Evolutionary conservation across 192 early-diverging fungal genomes (phyloP).

Genomic region (Pilobolus umbonatus): DNA sequence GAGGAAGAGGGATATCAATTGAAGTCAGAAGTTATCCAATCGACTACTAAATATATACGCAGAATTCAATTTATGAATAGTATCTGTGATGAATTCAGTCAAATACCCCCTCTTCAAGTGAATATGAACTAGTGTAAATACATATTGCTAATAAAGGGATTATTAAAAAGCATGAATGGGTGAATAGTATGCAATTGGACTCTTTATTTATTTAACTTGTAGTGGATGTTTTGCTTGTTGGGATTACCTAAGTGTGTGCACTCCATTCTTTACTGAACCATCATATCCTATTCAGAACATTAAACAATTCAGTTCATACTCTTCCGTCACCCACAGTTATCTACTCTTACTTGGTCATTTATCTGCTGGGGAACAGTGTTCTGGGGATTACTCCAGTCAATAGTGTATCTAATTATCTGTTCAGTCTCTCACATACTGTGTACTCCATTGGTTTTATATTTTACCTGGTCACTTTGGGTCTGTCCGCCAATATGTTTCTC

Average conservation of each 20-base stretch:
- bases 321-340: neutral
- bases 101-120: neutral
- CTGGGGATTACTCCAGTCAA: constrained; percentile 29
- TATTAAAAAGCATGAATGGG: too few species aligned
- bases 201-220: too few species aligned
- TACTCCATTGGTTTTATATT: too few species aligned
- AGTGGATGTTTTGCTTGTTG: neutral
- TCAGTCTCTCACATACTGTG: neutral
- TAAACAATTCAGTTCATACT: neutral
- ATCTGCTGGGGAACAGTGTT: constrained; percentile 3
- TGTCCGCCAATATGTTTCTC: constrained; percentile 87
- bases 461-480: constrained; percentile 84
- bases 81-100: constrained; percentile 3
- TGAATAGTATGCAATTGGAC: too few species aligned
- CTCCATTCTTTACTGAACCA: constrained; percentile 11
- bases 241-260: neutral
- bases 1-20: neutral
- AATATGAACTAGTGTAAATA: too few species aligned
- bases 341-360: constrained; percentile 11
- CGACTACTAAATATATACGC: constrained; percentile 2
- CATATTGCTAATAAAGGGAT: too few species aligned
- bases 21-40: neutral
- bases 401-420: constrained; percentile 30
- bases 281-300: constrained; percentile 16
- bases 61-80: constrained; percentile 2